A percentile compares a stretch with the other conserved stretches of the same genome.
Conservation (phyloP, 2,329 filamentous ascomycete species). For the Amauroascus niger region DNA sequence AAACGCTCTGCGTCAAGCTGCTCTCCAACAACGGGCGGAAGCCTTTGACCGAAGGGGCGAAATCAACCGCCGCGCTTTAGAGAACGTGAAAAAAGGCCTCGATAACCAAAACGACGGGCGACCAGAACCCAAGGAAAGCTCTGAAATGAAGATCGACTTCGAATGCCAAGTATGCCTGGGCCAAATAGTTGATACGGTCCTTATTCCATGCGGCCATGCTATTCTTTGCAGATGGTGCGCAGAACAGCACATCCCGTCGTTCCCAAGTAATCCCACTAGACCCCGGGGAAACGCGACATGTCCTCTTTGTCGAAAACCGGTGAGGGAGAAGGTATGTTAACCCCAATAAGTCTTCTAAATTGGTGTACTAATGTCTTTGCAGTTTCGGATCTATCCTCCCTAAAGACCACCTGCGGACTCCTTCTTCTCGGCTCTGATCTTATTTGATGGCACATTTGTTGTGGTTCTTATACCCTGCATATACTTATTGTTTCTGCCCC, state of each 20-base stretch:
- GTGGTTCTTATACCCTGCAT: neutral
- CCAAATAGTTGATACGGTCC: constrained; percentile 44
- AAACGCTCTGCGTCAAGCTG: neutral
- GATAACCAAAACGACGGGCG: constrained; percentile 30
- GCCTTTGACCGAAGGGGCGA: neutral
- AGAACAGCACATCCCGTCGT: constrained; percentile 40
- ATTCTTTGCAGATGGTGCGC: constrained; percentile 49
- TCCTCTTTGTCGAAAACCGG: constrained; percentile 25
- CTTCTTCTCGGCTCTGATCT: neutral
- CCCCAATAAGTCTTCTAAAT: neutral
- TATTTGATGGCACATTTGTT: neutral
- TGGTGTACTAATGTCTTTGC: neutral
- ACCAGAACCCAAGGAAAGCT: constrained; percentile 40
- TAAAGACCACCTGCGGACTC: neutral
- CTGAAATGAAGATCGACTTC: constrained; percentile 42
- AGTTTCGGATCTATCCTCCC: constrained; percentile 5
- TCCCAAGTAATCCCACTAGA: constrained; percentile 23
- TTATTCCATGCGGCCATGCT: constrained; percentile 47
- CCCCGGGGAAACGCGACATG: constrained; percentile 19
- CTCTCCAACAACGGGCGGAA: neutral
- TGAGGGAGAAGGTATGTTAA: constrained; percentile 24
- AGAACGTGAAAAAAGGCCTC: neutral
- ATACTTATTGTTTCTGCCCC: neutral
- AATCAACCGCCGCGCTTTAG: neutral
- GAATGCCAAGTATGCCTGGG: constrained; percentile 47